A percentile compares a stretch with the other conserved stretches of the same genome.
Conservation (phyloP, 2,329 filamentous ascomycete species). For the Endoconidiophora laricicola region DNA sequence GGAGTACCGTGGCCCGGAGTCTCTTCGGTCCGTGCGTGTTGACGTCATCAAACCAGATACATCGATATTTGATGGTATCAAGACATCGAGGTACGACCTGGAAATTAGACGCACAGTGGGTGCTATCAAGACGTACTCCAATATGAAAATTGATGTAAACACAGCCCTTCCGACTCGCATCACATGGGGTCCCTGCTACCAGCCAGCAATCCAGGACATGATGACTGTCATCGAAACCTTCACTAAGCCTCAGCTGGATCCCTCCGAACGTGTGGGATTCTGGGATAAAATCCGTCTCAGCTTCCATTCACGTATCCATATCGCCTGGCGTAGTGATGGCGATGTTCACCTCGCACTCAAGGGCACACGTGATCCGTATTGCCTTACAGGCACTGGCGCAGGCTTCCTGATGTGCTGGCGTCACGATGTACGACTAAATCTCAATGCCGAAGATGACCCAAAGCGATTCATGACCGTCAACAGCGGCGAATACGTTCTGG, state of each 20-base stretch:
- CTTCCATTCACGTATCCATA: slow-evolving; percentile 78
- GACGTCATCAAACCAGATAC: slow-evolving; percentile 57
- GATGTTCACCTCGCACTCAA: slow-evolving; percentile 90
- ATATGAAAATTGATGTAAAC: slow-evolving; percentile 84
- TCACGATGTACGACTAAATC: slow-evolving; percentile 75
- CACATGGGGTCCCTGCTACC: slow-evolving; percentile 94
- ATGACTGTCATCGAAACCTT: slow-evolving; percentile 99
- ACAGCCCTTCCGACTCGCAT: slow-evolving; percentile 82
- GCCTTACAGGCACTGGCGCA: slow-evolving; percentile 79
- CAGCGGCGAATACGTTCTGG: slow-evolving; percentile 86
- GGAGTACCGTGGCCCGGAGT: slow-evolving; percentile 69
- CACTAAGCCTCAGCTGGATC: slow-evolving; percentile 86
- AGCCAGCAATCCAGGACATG: slow-evolving; percentile 96
- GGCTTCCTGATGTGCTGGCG: slow-evolving; percentile 99
- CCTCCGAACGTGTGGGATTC: slow-evolving; percentile 86
- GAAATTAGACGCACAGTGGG: slow-evolving; percentile 83
- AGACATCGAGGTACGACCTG: slow-evolving; percentile 50
- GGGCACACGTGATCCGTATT: slow-evolving; percentile 80
- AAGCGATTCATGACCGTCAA: slow-evolving; percentile 90
- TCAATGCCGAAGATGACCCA: slow-evolving; percentile 73
- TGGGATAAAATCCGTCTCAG: slow-evolving; percentile 96
- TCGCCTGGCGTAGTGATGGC: slow-evolving; percentile 88
- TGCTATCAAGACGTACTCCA: slow-evolving; percentile 90
- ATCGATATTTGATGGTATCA: slow-evolving; percentile 8
- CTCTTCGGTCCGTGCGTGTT: slow-evolving; percentile 63